These are phyloP conservation scores for Exophiala viscosa DNA, from an alignment of 2,329 filamentous ascomycete genomes.

Conservation along the genomic window DNA sequence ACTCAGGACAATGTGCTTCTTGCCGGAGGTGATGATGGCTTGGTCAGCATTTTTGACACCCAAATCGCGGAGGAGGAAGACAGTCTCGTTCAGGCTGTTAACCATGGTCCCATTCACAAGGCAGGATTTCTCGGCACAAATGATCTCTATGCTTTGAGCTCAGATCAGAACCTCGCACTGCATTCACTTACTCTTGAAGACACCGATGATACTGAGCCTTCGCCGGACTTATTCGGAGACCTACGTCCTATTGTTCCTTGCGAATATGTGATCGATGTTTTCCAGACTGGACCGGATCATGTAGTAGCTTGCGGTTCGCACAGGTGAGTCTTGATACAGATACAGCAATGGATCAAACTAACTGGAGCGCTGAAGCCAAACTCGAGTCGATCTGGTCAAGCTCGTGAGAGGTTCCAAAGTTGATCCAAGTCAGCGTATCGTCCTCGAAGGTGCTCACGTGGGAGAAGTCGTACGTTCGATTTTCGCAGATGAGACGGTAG, in stretches of 20 bases:
- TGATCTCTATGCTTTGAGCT: slow-evolving; percentile 57
- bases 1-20: slow-evolving; percentile 52
- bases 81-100: slow-evolving; percentile 59
- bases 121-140: slow-evolving; percentile 55
- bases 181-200: slow-evolving; percentile 44
- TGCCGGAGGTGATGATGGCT: slow-evolving; percentile 60
- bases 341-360: background rate
- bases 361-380: slow-evolving; percentile 13
- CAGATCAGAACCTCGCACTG: slow-evolving; percentile 59
- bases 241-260: slow-evolving; percentile 52
- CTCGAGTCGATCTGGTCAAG: slow-evolving; percentile 40
- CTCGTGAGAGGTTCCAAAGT: slow-evolving; percentile 31
- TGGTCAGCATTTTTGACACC: slow-evolving; percentile 61
- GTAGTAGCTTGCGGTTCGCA: slow-evolving; percentile 28
- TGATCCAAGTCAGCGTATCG: slow-evolving; percentile 38
- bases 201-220: slow-evolving; percentile 47
- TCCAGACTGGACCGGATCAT: slow-evolving; percentile 29
- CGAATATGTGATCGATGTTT: slow-evolving; percentile 58
- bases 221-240: slow-evolving; percentile 53
- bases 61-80: slow-evolving; percentile 58
- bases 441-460: slow-evolving; percentile 47
- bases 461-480: slow-evolving; percentile 48
- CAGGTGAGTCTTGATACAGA: slow-evolving; percentile 12
- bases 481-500: slow-evolving; percentile 43
- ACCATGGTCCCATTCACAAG: slow-evolving; percentile 60